phyloP scores from a whole-genome alignment of 1,284 basidiomycete species.

The Puccinia polysora region DNA sequence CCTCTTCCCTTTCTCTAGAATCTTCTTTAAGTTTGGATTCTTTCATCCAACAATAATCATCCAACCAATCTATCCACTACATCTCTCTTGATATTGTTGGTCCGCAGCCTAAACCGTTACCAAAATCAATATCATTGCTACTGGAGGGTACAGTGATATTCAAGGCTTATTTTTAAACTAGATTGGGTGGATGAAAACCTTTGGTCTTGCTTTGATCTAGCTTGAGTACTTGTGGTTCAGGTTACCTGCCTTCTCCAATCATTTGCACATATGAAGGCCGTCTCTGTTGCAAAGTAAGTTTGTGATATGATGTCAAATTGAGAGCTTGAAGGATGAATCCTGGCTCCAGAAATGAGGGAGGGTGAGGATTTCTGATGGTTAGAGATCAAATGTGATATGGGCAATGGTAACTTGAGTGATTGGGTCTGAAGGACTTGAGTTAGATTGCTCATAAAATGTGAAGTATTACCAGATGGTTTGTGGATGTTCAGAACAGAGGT shows the following conservation, averaged over 20 bases:
- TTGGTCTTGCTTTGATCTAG: not conserved
- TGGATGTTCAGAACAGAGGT: not conserved
- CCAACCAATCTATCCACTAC: conserved; percentile 62
- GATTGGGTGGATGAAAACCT: not conserved
- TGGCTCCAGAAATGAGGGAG: not conserved
- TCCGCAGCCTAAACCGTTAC: conserved; percentile 50
- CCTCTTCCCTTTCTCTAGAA: conserved; percentile 28
- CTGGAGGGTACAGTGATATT: conserved; percentile 2
- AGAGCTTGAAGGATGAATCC: conserved; percentile 1
- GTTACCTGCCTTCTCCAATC: conserved; percentile 3
- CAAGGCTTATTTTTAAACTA: conserved; percentile 12
- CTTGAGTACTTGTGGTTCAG: conserved; percentile 3
- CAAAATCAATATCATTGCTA: conserved; percentile 47
- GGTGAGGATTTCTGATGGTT: conserved; percentile 18
- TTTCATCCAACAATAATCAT: conserved; percentile 60
- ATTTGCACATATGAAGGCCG: conserved; percentile 6
- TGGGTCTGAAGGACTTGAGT: conserved; percentile 2
- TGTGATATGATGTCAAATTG: not conserved
- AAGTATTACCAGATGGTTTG: not conserved
- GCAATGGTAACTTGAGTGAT: too few species aligned
- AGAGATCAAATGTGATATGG: conserved; percentile 12
- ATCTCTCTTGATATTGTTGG: conserved; percentile 53
- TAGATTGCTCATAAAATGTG: conserved; percentile 11
- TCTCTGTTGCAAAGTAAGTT: not conserved
- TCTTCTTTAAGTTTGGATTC: conserved; percentile 58